phyloP scores from a whole-genome alignment of 192 early-diverging fungal genomes.

The Rhizophagus clarus region DNA sequence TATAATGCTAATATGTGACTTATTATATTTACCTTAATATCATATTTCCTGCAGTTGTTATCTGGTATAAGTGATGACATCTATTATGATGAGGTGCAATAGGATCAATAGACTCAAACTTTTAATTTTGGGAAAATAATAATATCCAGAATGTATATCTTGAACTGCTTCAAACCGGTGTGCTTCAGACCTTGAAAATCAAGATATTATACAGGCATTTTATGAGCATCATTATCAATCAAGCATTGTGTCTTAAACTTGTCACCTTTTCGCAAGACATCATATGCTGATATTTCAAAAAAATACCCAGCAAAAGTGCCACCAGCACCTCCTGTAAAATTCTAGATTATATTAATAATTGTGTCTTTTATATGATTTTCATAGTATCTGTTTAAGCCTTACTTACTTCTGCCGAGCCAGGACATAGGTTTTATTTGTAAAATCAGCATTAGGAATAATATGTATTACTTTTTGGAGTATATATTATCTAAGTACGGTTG shows the following conservation, averaged over 20 bases:
- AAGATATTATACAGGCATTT: neutral
- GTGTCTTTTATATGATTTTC: conserved; percentile 3
- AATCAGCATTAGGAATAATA: too few species aligned
- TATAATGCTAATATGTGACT: neutral
- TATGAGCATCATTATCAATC: neutral
- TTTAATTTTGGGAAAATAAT: conserved; percentile 5
- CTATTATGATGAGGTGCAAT: conserved; percentile 8
- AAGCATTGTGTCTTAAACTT: neutral
- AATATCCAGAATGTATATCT: conserved; percentile 3
- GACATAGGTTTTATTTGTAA: too few species aligned
- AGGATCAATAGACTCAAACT: conserved; percentile 4
- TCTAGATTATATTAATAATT: conserved; percentile 2
- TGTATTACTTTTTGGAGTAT: conserved; percentile 20
- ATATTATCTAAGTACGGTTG: conserved; percentile 2
- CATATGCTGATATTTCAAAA: too few species aligned
- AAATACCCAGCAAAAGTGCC: too few species aligned
- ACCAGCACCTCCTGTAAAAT: neutral
- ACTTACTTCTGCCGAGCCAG: neutral
- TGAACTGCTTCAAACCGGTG: neutral
- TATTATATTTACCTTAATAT: neutral
- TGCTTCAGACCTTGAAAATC: neutral
- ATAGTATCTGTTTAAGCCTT: conserved; percentile 3
- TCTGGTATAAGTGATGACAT: conserved; percentile 11
- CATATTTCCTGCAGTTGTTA: neutral
- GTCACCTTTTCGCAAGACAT: too few species aligned